phyloP scores from a whole-genome alignment of 352 stramenopile genomes.

The Globisporangium spinosum region DNA sequence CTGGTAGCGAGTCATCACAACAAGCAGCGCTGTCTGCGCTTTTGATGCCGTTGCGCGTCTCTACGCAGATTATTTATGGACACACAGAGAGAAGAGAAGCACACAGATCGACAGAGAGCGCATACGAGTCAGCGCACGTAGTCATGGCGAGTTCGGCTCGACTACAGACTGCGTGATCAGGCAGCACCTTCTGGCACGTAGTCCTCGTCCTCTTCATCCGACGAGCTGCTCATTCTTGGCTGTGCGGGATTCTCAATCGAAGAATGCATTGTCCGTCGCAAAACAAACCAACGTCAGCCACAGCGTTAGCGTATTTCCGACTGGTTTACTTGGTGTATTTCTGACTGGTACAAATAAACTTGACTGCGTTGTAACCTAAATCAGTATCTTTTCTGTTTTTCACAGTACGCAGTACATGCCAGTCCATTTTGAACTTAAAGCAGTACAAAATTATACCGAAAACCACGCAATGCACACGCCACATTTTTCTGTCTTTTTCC shows the following conservation, averaged over 20 bases:
- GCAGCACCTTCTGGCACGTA: conserved; percentile 58
- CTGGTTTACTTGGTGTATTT: too few species aligned
- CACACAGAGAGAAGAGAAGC: not conserved
- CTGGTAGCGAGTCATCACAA: not conserved
- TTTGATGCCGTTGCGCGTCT: conserved; percentile 13
- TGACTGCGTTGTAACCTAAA: too few species aligned
- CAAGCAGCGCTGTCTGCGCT: not conserved
- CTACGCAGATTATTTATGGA: not conserved
- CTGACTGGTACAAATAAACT: too few species aligned
- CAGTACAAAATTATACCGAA: too few species aligned
- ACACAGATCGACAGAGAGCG: not conserved
- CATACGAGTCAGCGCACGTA: not conserved
- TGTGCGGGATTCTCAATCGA: not conserved
- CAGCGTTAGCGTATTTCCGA: too few species aligned
- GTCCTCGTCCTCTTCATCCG: conserved; percentile 64
- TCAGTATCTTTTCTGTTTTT: too few species aligned
- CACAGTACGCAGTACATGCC: too few species aligned
- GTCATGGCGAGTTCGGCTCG: not conserved
- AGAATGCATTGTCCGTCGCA: not conserved
- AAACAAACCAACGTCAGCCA: not conserved
- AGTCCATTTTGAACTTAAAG: too few species aligned
- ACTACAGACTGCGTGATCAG: not conserved
- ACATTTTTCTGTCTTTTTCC: too few species aligned
- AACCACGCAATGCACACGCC: too few species aligned
- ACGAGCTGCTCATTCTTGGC: conserved; percentile 50